A percentile compares a stretch with the other conserved stretches of the same genome.
phyloP scores from a whole-genome alignment of 179 eudicot species.

The Carnegiea gigantea region DNA sequence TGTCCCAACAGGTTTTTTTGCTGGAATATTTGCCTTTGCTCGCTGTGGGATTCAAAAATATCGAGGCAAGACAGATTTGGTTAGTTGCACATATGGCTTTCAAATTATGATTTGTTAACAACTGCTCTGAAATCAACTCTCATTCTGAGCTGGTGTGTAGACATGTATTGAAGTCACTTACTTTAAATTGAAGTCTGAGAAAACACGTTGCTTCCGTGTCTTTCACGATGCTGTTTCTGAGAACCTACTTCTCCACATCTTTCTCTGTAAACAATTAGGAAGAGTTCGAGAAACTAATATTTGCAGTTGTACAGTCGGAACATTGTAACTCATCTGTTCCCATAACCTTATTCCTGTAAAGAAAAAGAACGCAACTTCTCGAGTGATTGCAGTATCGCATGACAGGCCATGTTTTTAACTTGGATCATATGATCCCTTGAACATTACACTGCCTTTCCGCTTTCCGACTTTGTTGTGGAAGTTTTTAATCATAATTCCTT shows the following conservation, averaged over 20 bases:
- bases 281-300: neutral
- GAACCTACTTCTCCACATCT: constrained; percentile 7
- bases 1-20: constrained; percentile 56
- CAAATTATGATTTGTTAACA: neutral
- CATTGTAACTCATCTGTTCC: neutral
- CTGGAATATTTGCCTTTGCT: constrained; percentile 64
- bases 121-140: neutral
- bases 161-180: neutral
- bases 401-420: neutral
- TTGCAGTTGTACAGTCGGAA: neutral
- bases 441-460: neutral
- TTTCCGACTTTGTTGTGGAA: neutral
- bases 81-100: constrained; percentile 35
- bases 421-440: neutral
- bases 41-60: constrained; percentile 71
- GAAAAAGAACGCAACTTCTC: neutral
- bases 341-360: neutral
- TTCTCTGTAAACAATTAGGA: neutral
- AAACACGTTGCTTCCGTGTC: neutral
- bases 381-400: neutral
- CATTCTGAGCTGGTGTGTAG: neutral
- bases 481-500: neutral
- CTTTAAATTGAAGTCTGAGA: constrained; percentile 1
- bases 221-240: neutral
- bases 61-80: constrained; percentile 72